A percentile compares a stretch with the other conserved stretches of the same genome.
phyloP scores from a whole-genome alignment of 257 asterid genomes.

The Anisodus tanguticus region DNA sequence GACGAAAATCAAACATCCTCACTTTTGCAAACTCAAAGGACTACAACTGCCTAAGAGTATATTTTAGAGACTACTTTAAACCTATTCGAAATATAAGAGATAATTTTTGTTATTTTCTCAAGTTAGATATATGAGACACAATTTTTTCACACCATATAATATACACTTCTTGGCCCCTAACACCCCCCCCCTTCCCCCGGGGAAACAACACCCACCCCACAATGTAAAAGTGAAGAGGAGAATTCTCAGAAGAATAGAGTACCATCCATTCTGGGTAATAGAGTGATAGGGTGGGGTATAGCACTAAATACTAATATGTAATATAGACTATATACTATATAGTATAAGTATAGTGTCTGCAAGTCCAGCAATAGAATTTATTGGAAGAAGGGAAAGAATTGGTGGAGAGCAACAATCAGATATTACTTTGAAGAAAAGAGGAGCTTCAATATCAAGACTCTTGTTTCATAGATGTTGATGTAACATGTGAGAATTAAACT shows the following conservation, averaged over 20 bases:
- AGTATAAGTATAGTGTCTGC: slow-evolving; percentile 30
- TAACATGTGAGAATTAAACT: not conserved
- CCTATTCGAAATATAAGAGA: not conserved
- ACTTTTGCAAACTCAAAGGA: not conserved
- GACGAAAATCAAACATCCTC: not conserved
- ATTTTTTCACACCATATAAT: not conserved
- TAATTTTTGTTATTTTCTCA: not conserved
- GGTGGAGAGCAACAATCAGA: slow-evolving; percentile 53
- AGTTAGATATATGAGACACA: not conserved
- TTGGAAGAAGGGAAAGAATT: slow-evolving; percentile 36
- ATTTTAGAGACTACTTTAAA: not conserved
- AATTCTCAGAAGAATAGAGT: not conserved
- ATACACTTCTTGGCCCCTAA: not conserved
- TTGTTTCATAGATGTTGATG: slow-evolving; percentile 20
- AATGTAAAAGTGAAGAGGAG: not conserved
- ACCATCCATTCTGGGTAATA: not conserved
- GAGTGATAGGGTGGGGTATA: not conserved
- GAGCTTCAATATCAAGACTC: slow-evolving; percentile 1
- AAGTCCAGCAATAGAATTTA: slow-evolving; percentile 35
- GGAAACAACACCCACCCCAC: not conserved
- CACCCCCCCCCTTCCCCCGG: accelerated
- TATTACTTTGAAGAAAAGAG: slow-evolving; percentile 30
- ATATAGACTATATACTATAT: not conserved
- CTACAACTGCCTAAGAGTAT: not conserved
- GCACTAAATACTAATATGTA: not conserved